Evolutionary conservation across 1,284 basidiomycete genomes (phyloP).

Genomic region (Leccinum insolens): DNA sequence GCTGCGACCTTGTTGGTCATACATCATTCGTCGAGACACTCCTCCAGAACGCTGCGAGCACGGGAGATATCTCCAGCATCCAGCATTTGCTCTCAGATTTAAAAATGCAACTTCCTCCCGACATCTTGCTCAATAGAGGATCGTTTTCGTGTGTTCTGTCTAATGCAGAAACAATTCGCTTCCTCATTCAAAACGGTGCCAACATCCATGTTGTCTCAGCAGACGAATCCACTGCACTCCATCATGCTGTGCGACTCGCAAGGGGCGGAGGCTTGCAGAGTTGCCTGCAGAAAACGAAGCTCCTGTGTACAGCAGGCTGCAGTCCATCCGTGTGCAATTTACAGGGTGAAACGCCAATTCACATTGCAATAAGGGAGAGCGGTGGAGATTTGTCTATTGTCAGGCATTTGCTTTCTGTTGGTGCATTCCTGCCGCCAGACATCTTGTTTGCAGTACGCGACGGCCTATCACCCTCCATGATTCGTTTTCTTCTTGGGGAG

Average conservation of each 20-base stretch:
- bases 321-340: background rate
- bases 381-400: background rate
- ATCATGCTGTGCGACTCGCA: background rate
- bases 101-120: background rate
- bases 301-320: background rate
- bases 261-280: fast-evolving
- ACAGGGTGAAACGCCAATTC: background rate
- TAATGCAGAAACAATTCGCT: background rate
- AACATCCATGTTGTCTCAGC: background rate
- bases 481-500: background rate
- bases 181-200: background rate
- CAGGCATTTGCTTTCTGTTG: background rate
- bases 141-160: fast-evolving
- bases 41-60: slow-evolving; percentile 1
- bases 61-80: slow-evolving; percentile 3
- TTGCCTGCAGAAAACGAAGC: background rate
- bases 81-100: background rate
- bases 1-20: background rate
- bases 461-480: background rate
- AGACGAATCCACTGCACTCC: background rate
- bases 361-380: background rate
- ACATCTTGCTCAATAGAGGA: slow-evolving; percentile 14
- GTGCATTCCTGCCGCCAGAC: background rate
- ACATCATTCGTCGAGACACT: background rate
- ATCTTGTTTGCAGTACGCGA: background rate